Percentiles rank a stretch among this genome's conserved stretches.
Conservation (phyloP, 805 yeast genomes). For the Starmerella potacharoeniae region DNA sequence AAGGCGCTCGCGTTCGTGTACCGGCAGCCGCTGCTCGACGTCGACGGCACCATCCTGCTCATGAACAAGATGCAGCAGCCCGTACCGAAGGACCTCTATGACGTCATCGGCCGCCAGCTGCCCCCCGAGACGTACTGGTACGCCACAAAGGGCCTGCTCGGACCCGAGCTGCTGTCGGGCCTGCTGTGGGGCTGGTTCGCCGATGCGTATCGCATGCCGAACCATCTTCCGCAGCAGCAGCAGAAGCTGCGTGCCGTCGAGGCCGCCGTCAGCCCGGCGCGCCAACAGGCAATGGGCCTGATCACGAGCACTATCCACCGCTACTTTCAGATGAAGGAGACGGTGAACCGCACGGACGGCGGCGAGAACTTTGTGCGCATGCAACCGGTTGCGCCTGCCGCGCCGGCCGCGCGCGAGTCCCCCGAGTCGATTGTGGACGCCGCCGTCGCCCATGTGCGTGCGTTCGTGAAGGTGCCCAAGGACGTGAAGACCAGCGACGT, state of each 20-base stretch:
- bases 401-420: background rate
- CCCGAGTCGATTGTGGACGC: constrained; percentile 10
- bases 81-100: constrained; percentile 71
- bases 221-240: constrained; percentile 5
- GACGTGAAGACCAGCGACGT: background rate
- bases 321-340: constrained; percentile 67
- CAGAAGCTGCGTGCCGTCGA: constrained; percentile 39
- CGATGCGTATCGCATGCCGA: constrained; percentile 37
- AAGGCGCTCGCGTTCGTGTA: constrained; percentile 59
- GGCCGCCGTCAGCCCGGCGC: constrained; percentile 32
- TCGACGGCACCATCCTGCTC: constrained; percentile 58
- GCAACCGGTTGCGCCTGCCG: constrained; percentile 2
- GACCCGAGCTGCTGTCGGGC: constrained; percentile 52
- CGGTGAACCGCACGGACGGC: constrained; percentile 26
- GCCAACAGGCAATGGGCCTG: constrained; percentile 53
- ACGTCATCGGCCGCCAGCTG: constrained; percentile 67
- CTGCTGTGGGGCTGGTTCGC: constrained; percentile 48
- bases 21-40: constrained; percentile 61
- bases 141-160: constrained; percentile 62
- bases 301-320: constrained; percentile 66
- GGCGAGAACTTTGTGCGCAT: constrained; percentile 8
- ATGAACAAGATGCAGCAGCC: constrained; percentile 34
- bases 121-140: constrained; percentile 81
- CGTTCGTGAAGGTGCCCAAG: background rate
- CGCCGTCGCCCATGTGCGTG: constrained; percentile 9